Base-by-base conservation (phyloP, 2,329 filamentous ascomycete genomes). In the Phialophora macrospora region DNA sequence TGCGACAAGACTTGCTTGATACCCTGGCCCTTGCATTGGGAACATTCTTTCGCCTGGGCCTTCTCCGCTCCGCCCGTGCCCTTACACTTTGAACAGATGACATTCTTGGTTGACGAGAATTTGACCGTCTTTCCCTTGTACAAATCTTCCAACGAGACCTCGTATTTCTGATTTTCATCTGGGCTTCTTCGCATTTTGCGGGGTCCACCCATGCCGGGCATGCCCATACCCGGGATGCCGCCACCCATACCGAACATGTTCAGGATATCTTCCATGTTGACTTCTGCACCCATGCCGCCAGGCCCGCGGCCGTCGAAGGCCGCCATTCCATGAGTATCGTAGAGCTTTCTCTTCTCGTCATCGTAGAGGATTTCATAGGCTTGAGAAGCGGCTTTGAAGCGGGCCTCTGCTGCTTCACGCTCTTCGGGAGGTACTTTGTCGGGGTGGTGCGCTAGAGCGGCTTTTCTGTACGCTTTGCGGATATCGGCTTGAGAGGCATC, bases 91-190 rank as follows among this genome's bases (percentile, higher is more conserved):
- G 85, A 85, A 80, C 95, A 99, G 68, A 97, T 84, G 68, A 97
- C 86, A 75, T 97, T 94, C 83, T 98, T 98, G 74, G 93, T 96
- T 75, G 91, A 95, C 8, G 92, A 89, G 77, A 99, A 97, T 80
- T 96, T 95, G 75, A 96, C 95, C 0, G 95, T 97, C 84, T 98
- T 97, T 74, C 95, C 95, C 81, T 96, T 97, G 85, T 98, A 99
- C 34, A 99, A 84, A 79, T 99, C 95, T 77, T 98, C 95, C 66
- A 99, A 81, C 1, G 88, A 90, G 64, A 98, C 91, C 76, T 93
- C 89, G 80, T 99, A 98, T 73, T 92, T 87, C 74, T 96, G 92
- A 76, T 96, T 90, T 78, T 97, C 94, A 72, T 93, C 89, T 60
- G 86, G 87, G 54, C 94, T 93, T 73, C 88, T 90, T 66, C 89